These are phyloP conservation scores for Teunomyces cretensis DNA, from an alignment of 805 yeast species.

Conservation along the genomic window DNA sequence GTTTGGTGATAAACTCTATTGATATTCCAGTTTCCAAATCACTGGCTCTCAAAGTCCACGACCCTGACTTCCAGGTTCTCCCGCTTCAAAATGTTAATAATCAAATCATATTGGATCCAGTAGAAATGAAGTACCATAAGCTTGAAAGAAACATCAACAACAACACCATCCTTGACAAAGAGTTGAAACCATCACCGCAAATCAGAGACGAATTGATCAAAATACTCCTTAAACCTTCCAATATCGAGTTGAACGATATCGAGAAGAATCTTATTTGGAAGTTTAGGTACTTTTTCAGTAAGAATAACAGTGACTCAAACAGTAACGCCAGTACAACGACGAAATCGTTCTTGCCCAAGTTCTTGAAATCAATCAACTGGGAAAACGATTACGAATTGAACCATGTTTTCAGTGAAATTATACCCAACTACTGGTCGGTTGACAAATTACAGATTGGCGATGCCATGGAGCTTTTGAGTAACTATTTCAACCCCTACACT, in stretches of 20 bases:
- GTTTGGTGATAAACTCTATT: conserved; percentile 33
- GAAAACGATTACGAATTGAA: conserved; percentile 76
- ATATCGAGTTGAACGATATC: conserved; percentile 72
- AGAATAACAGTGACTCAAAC: conserved; percentile 53
- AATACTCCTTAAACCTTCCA: conserved; percentile 78
- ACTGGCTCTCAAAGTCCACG: conserved; percentile 36
- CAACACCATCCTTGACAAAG: conserved; percentile 74
- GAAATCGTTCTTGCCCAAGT: conserved; percentile 60
- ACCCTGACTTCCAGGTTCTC: conserved; percentile 36
- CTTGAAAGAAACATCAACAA: conserved; percentile 78
- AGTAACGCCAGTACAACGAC: conserved; percentile 32
- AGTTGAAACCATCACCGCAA: conserved; percentile 84
- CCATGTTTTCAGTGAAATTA: conserved; percentile 69
- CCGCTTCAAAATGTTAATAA: conserved; percentile 12
- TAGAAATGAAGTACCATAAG: conserved; percentile 82
- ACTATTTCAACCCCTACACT: conserved; percentile 58
- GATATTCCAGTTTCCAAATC: conserved; percentile 27
- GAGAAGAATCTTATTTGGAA: conserved; percentile 91
- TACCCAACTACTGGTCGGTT: conserved; percentile 58
- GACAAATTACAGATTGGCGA: conserved; percentile 80
- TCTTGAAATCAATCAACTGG: conserved; percentile 86
- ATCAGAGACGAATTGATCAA: conserved; percentile 69
- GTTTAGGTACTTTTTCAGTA: conserved; percentile 69
- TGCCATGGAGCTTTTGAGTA: conserved; percentile 82
- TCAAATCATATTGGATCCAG: conserved; percentile 56